Percentiles rank a stretch among this genome's conserved stretches.
Conservation (phyloP, 2,329 filamentous ascomycete species). For the Fusarium xylarioides region DNA sequence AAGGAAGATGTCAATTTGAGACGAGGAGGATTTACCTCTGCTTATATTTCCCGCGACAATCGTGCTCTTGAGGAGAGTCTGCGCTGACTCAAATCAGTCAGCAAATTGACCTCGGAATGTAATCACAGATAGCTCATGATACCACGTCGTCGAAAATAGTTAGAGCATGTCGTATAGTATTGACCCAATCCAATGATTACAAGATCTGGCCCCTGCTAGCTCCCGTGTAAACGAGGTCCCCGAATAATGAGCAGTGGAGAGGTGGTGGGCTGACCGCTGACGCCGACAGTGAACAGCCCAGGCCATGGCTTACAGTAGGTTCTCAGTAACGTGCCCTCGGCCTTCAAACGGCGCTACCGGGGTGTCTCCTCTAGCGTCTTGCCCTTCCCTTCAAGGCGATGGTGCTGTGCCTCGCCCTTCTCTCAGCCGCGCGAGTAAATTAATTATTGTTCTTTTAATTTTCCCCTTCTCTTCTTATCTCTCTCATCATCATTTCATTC, state of each 20-base stretch:
- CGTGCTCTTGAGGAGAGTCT: not conserved
- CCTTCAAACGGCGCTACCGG: not conserved
- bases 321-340: slow-evolving; percentile 14
- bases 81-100: not conserved
- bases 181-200: not conserved
- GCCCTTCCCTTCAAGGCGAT: slow-evolving; percentile 6
- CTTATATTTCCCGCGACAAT: not conserved
- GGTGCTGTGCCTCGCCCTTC: slow-evolving; percentile 21
- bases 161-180: slow-evolving; percentile 12
- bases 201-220: slow-evolving; percentile 19
- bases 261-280: slow-evolving; percentile 9
- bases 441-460: not conserved
- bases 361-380: not conserved
- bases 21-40: not conserved
- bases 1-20: not conserved
- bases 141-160: slow-evolving; percentile 7
- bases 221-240: slow-evolving; percentile 27
- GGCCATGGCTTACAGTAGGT: not conserved
- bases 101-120: not conserved
- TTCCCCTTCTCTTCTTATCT: not conserved
- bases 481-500: not conserved
- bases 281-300: not conserved
- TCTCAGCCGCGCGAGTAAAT: slow-evolving; percentile 1
- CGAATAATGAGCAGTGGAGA: not conserved
- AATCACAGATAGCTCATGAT: not conserved